A percentile compares a stretch with the other conserved stretches of the same genome.
These are phyloP conservation scores for Venturia carpophila DNA, from an alignment of 2,329 filamentous ascomycete species.

Conservation along the genomic window DNA sequence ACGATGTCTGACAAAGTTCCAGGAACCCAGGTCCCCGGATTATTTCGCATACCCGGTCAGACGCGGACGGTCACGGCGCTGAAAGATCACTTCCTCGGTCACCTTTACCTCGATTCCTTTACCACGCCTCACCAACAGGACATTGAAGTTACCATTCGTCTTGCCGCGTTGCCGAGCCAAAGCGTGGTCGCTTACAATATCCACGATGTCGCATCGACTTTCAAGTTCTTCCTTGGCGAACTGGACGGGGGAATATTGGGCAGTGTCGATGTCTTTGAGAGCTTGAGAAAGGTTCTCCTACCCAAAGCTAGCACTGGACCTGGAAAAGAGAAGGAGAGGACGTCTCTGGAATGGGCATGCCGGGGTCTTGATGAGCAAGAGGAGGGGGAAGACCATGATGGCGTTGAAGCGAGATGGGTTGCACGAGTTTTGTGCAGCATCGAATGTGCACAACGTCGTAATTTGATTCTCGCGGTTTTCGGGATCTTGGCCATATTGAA, in stretches of 20 bases:
- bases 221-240: constrained; percentile 57
- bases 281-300: constrained; percentile 48
- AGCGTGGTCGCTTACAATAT: constrained; percentile 50
- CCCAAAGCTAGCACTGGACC: neutral
- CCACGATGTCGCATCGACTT: constrained; percentile 59
- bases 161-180: constrained; percentile 47
- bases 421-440: constrained; percentile 14
- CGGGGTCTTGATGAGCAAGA: constrained; percentile 10
- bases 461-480: constrained; percentile 20
- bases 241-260: constrained; percentile 60
- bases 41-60: constrained; percentile 58
- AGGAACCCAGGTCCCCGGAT: constrained; percentile 35
- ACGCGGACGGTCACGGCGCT: constrained; percentile 46
- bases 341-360: constrained; percentile 12
- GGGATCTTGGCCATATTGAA: constrained; percentile 19
- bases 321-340: constrained; percentile 3
- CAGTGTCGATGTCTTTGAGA: constrained; percentile 53
- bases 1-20: neutral
- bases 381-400: neutral
- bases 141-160: constrained; percentile 51
- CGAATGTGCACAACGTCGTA: constrained; percentile 16
- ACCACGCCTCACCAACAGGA: constrained; percentile 9
- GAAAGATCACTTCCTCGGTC: constrained; percentile 55
- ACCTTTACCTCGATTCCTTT: constrained; percentile 26
- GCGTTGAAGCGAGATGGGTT: constrained; percentile 1